Evolutionary conservation across 345 rosid species (phyloP), one percentile per base, ranked within the genome.

Genomic region (Rhodomyrtus tomentosa): DNA sequence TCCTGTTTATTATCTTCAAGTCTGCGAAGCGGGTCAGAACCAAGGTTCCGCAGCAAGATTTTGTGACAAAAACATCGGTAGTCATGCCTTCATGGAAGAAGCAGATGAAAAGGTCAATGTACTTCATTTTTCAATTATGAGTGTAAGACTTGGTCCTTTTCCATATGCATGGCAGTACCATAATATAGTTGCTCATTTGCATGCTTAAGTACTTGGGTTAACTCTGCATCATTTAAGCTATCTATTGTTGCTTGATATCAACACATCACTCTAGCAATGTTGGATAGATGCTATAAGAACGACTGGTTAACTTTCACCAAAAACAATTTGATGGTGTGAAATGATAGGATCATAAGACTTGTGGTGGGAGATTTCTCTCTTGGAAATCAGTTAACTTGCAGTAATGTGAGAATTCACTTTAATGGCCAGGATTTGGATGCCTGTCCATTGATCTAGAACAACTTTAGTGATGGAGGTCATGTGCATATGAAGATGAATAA

Each of bases 21-120:
- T 93, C 86, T 81, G 79, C 87, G 14, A 94, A 91, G 81, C 84
- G 51, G 88, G 86, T 84, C 86, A 85, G 88, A 87, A 83, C 79
- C n/a, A 91, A 89, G 74, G 81, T 89, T 62, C 86, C 86, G 58
- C 90, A 83, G 83, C 92, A 81, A 91, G 93, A 89, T 56, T 84
- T 84, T 85, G 80, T 80, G 32, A 88, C 85, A 20, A 91, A 88
- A 87, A 83, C 92, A 84, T 87, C 93, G 22, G 73, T 88, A 87
- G 87, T 86, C 49, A 89, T 86, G 84, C 84, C 82, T 22, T 86
- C 42, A 83, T 83, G 85, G 87, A 87, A 86, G 74, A 86, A 86
- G 86, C 93, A 82, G 55, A 82, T 76, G 81, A 91, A 90, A 86
- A 88, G 92, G 98, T 95, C 81, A 51, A 98, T 94, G 36, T 62